Evolutionary conservation across 169 alveolate genomes (phyloP).

Genomic region (Sarcocystis neurona): DNA sequence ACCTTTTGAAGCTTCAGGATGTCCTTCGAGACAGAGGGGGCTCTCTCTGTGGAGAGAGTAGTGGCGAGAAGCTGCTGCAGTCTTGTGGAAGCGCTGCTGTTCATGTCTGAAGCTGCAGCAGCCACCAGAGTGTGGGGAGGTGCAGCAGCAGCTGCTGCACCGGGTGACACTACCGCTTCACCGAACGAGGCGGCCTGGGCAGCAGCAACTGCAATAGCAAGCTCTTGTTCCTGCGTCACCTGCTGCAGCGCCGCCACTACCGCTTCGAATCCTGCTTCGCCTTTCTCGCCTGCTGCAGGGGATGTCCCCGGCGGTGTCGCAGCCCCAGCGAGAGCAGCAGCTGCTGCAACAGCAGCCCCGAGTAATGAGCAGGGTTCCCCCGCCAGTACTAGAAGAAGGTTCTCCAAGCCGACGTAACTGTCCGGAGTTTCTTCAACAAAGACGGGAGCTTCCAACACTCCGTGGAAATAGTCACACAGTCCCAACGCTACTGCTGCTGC

Average conservation of each 20-base stretch:
- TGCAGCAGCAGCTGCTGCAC: background rate
- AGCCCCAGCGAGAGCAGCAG: background rate
- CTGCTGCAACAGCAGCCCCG: background rate
- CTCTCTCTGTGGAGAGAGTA: too few species aligned
- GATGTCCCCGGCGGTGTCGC: background rate
- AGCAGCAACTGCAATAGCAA: background rate
- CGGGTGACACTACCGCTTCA: background rate
- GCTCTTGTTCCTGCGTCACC: background rate
- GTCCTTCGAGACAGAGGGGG: too few species aligned
- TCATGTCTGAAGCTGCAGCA: background rate
- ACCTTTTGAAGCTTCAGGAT: too few species aligned
- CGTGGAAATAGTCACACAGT: background rate
- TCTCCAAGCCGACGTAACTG: background rate
- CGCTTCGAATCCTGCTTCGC: too few species aligned
- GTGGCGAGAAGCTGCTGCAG: too few species aligned
- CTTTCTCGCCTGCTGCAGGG: too few species aligned
- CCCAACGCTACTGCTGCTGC: background rate
- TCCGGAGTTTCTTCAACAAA: background rate
- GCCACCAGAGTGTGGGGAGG: background rate
- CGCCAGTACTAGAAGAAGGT: background rate
- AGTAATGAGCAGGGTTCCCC: slow-evolving; percentile 7
- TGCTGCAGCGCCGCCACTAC: too few species aligned
- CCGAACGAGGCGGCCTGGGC: slow-evolving; percentile 8
- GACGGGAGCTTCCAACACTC: background rate
- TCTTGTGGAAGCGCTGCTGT: too few species aligned